Evolutionary conservation across 805 yeast species (phyloP).

Genomic region (Candida mattraensis): DNA sequence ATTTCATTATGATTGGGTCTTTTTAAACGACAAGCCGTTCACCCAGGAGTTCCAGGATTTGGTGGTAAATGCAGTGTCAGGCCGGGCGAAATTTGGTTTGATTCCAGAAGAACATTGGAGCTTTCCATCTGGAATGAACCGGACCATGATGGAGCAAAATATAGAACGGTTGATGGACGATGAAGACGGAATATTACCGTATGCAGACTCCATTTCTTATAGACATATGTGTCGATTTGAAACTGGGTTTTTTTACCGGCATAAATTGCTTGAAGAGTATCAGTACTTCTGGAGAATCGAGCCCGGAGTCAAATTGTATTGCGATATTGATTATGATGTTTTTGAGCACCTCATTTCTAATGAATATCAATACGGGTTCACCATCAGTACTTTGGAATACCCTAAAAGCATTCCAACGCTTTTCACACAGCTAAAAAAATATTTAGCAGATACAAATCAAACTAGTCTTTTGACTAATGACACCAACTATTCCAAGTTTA

Average conservation of each 20-base stretch:
- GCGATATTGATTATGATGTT: slow-evolving; percentile 75
- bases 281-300: slow-evolving; percentile 94
- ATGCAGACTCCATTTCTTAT: slow-evolving; percentile 60
- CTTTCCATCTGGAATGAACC: slow-evolving; percentile 47
- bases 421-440: slow-evolving; percentile 38
- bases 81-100: slow-evolving; percentile 59
- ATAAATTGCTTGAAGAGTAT: slow-evolving; percentile 64
- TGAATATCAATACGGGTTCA: slow-evolving; percentile 68
- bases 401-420: slow-evolving; percentile 60
- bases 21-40: slow-evolving; percentile 70
- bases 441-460: slow-evolving; percentile 37
- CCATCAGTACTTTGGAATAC: slow-evolving; percentile 73
- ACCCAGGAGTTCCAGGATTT: slow-evolving; percentile 50
- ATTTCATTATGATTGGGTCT: slow-evolving; percentile 76
- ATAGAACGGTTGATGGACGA: slow-evolving; percentile 24
- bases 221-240: slow-evolving; percentile 91
- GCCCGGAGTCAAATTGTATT: slow-evolving; percentile 72
- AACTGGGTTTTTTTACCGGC: slow-evolving; percentile 80
- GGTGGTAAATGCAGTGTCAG: slow-evolving; percentile 54
- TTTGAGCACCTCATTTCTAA: slow-evolving; percentile 73
- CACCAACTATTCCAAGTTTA: slow-evolving; percentile 53
- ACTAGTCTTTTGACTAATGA: slow-evolving; percentile 36
- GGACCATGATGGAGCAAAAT: slow-evolving; percentile 16
- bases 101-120: slow-evolving; percentile 68
- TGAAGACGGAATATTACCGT: slow-evolving; percentile 47